These are phyloP conservation scores for Leccinum longicurvipes DNA, from an alignment of 768 basidiomycete species.

Conservation along the genomic window DNA sequence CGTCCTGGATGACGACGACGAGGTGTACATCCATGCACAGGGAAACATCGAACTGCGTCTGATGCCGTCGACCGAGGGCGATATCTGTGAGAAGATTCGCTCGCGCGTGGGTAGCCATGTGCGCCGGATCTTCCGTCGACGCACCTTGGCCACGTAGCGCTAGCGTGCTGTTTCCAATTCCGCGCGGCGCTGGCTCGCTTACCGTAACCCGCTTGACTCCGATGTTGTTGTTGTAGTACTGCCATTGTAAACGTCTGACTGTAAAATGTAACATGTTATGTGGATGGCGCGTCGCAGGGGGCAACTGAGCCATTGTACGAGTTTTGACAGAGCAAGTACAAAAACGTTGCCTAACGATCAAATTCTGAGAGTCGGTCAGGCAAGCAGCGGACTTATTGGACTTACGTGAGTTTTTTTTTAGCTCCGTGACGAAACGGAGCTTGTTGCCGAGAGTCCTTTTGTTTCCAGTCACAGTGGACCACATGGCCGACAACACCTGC, in stretches of 20 bases:
- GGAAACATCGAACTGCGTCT: slow-evolving; percentile 24
- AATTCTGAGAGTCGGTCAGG: neutral
- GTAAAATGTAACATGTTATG: neutral
- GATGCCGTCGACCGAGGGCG: slow-evolving; percentile 7
- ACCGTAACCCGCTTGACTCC: neutral
- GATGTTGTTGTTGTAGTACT: neutral
- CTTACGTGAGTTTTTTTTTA: slow-evolving; percentile 10
- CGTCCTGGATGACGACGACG: slow-evolving; percentile 27
- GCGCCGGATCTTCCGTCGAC: slow-evolving; percentile 24
- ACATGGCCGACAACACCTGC: slow-evolving; percentile 28
- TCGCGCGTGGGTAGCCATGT: slow-evolving; percentile 28
- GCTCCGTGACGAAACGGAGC: slow-evolving; percentile 16
- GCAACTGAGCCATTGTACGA: slow-evolving; percentile 13
- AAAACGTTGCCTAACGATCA: neutral
- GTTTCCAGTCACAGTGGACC: slow-evolving; percentile 18
- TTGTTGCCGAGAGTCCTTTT: slow-evolving; percentile 19
- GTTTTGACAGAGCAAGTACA: neutral
- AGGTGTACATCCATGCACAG: slow-evolving; percentile 28
- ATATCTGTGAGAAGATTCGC: slow-evolving; percentile 11
- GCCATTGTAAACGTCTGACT: neutral
- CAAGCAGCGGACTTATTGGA: too few relatives aligned
- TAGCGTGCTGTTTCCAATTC: neutral
- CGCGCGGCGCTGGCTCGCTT: slow-evolving; percentile 18
- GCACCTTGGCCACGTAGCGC: slow-evolving; percentile 8
- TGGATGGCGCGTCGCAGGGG: neutral